Percentiles rank a stretch among this genome's conserved stretches.
phyloP scores from a whole-genome alignment of 192 early-diverging fungal species.

The Diversispora epigaea region DNA sequence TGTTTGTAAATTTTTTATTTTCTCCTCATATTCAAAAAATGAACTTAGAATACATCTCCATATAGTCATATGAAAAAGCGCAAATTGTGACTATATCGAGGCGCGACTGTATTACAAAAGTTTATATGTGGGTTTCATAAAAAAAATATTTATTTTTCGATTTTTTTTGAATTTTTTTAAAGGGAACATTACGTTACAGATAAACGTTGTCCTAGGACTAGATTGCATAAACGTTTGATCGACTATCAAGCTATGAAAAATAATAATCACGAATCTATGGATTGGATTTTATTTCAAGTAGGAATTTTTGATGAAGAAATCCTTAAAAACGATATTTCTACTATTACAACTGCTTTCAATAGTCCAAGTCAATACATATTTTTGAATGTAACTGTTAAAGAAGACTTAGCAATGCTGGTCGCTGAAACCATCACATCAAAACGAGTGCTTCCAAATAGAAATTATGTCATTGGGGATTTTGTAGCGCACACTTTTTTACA shows the following conservation, averaged over 20 bases:
- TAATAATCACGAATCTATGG: neutral
- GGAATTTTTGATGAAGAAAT: constrained; percentile 11
- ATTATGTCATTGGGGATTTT: constrained; percentile 21
- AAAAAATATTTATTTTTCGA: too few relatives aligned
- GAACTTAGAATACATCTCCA: too few relatives aligned
- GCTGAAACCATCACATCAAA: neutral
- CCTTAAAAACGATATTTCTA: constrained; percentile 9
- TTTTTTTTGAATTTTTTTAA: neutral
- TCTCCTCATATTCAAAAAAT: too few relatives aligned
- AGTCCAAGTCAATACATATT: constrained; percentile 12
- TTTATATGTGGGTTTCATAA: neutral
- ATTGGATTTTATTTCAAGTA: constrained; percentile 21
- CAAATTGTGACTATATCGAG: neutral
- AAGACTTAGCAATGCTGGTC: constrained; percentile 1
- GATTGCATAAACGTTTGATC: neutral
- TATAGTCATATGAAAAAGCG: neutral
- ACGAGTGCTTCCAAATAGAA: neutral
- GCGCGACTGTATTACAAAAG: too few relatives aligned
- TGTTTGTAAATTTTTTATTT: constrained; percentile 6
- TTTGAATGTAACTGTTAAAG: constrained; percentile 13
- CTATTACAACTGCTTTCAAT: constrained; percentile 14
- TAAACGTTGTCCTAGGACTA: constrained; percentile 10
- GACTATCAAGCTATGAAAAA: neutral
- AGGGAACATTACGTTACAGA: neutral
- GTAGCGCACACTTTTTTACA: constrained; percentile 1